These are phyloP conservation scores for Globisporangium mamillatum DNA, from an alignment of 352 stramenopile species.

Conservation along the genomic window DNA sequence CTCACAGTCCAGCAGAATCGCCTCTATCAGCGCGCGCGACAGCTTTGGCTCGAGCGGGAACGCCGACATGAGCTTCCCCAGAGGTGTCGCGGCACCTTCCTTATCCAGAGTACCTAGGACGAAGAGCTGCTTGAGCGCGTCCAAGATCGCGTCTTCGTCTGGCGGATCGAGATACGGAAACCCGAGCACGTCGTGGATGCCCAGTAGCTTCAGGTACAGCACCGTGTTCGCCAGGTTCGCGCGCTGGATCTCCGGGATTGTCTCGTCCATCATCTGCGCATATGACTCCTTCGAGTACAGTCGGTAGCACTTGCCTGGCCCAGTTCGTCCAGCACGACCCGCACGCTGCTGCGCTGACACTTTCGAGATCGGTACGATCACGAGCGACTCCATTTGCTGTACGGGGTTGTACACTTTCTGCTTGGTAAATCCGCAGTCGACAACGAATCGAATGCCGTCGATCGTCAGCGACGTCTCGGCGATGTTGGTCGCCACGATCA, in stretches of 20 bases:
- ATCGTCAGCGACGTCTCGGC: constrained; percentile 99
- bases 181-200: constrained; percentile 64
- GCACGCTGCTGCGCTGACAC: constrained; percentile 92
- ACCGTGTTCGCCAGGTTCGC: constrained; percentile 94
- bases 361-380: constrained; percentile 95
- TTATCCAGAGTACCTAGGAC: constrained; percentile 60
- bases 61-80: constrained; percentile 77
- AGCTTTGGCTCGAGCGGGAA: constrained; percentile 84
- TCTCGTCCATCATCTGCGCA: constrained; percentile 95
- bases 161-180: constrained; percentile 75
- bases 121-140: constrained; percentile 77
- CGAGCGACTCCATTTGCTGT: constrained; percentile 75
- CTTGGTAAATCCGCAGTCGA: constrained; percentile 83
- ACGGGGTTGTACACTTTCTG: constrained; percentile 92
- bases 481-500: constrained; percentile 92
- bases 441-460: constrained; percentile 88
- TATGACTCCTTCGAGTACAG: constrained; percentile 98
- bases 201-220: constrained; percentile 83
- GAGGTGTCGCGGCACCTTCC: constrained; percentile 44
- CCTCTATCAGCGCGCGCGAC: constrained; percentile 61
- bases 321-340: constrained; percentile 94
- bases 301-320: constrained; percentile 97
- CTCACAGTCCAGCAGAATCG: constrained; percentile 50
- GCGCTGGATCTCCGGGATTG: constrained; percentile 97
- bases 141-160: constrained; percentile 61